Conservation (phyloP, 2,329 filamentous ascomycete genomes). For the Hypoxylon sp. region DNA sequence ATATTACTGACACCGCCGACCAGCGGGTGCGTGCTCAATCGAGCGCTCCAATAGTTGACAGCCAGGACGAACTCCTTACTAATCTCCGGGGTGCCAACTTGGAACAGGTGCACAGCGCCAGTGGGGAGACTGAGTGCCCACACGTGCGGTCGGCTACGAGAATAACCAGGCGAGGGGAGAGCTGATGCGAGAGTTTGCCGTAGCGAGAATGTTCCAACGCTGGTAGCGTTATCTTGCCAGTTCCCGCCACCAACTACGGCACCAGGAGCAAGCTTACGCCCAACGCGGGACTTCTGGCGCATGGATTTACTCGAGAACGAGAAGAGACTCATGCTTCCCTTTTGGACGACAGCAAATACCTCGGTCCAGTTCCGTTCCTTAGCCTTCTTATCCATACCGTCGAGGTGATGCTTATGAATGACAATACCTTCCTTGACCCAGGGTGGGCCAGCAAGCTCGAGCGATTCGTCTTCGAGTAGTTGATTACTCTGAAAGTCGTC, state of each 20-base stretch:
- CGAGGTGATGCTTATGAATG: slow-evolving; percentile 96
- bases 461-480: slow-evolving; percentile 90
- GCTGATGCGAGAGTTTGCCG: slow-evolving; percentile 93
- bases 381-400: slow-evolving; percentile 89
- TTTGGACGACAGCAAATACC: slow-evolving; percentile 95
- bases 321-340: slow-evolving; percentile 93
- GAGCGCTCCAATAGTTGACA: slow-evolving; percentile 97
- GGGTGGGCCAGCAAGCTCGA: slow-evolving; percentile 93
- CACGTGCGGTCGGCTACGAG: slow-evolving; percentile 88
- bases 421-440: slow-evolving; percentile 98
- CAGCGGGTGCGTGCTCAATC: slow-evolving; percentile 92
- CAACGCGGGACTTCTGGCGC: slow-evolving; percentile 72
- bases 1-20: slow-evolving; percentile 95
- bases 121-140: slow-evolving; percentile 94
- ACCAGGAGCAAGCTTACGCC: slow-evolving; percentile 66
- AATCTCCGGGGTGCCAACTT: slow-evolving; percentile 95
- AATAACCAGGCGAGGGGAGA: slow-evolving; percentile 92
- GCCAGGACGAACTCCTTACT: slow-evolving; percentile 94
- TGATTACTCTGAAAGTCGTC: slow-evolving; percentile 73
- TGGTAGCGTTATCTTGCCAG: slow-evolving; percentile 97
- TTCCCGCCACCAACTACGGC: slow-evolving; percentile 93
- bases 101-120: slow-evolving; percentile 97
- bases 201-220: slow-evolving; percentile 87
- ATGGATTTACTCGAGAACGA: slow-evolving; percentile 90
- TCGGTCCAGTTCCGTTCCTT: slow-evolving; percentile 96